These are phyloP conservation scores for Triticum timopheevii DNA, from an alignment of 176 grass and related monocot species.

Conservation along the genomic window DNA sequence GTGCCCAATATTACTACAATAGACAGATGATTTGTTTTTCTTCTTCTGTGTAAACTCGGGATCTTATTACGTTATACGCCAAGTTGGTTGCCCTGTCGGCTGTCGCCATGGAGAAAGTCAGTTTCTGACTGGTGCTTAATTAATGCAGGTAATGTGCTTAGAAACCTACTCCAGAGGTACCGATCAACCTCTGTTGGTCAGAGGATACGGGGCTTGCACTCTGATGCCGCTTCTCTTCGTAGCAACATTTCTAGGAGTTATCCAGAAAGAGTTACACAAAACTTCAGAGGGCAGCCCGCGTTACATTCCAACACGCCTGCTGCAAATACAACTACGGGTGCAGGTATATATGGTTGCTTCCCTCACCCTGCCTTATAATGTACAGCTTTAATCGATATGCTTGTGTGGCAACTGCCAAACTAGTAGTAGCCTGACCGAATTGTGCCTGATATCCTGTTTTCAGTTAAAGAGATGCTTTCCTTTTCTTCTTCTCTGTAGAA, in stretches of 20 bases:
- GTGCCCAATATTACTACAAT: neutral
- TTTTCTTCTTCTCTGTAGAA: neutral
- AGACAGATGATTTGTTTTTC: neutral
- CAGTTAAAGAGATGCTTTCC: neutral
- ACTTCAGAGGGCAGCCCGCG: constrained; percentile 45
- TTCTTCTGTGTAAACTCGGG: neutral
- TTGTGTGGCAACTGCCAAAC: neutral
- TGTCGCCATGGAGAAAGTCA: neutral
- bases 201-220: constrained; percentile 46
- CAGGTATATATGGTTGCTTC: neutral
- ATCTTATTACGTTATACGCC: neutral
- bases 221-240: constrained; percentile 37
- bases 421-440: neutral
- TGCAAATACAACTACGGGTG: neutral
- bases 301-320: neutral
- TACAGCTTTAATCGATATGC: neutral
- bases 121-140: neutral
- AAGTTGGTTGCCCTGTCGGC: neutral
- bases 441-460: neutral
- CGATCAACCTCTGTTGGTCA: constrained; percentile 68
- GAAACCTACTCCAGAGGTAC: constrained; percentile 59
- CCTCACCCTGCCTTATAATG: neutral
- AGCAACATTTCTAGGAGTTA: constrained; percentile 63
- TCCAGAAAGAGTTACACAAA: constrained; percentile 70
- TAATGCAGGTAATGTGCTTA: constrained; percentile 49